phyloP scores from a whole-genome alignment of 305 asterid genomes.

The Salvia sclarea region DNA sequence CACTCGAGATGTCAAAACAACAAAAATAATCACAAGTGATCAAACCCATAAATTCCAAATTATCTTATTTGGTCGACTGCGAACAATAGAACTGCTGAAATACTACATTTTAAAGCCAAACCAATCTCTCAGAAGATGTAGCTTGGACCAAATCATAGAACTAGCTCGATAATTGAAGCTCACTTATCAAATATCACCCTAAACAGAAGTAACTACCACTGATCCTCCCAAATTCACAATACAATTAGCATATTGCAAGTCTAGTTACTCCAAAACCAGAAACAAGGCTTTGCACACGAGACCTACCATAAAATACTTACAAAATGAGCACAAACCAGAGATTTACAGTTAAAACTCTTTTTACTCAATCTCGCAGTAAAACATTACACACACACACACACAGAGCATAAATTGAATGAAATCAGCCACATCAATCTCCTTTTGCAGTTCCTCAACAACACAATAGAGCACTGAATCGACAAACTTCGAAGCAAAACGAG shows the following conservation, averaged over 20 bases:
- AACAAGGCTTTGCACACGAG: neutral
- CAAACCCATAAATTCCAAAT: neutral
- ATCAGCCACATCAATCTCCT: neutral
- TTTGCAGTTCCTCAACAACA: neutral
- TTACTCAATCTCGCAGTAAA: slow-evolving; percentile 9
- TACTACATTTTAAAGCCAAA: neutral
- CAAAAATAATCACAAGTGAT: neutral
- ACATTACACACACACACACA: neutral
- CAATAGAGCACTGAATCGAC: neutral
- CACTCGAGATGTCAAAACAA: neutral
- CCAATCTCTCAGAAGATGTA: neutral
- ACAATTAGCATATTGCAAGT: too few relatives aligned
- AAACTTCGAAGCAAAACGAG: neutral
- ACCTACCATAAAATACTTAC: neutral
- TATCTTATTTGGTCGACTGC: too few relatives aligned
- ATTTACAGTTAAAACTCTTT: neutral
- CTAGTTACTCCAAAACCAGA: neutral
- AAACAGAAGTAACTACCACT: slow-evolving; percentile 4
- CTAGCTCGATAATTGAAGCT: neutral
- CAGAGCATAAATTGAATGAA: neutral
- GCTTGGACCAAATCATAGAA: neutral
- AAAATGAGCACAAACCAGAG: neutral
- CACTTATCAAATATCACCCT: neutral
- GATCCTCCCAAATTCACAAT: too few relatives aligned
- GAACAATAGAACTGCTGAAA: slow-evolving; percentile 4